Percentiles rank a stretch among this genome's conserved stretches.
Evolutionary conservation across 116 monocot genomes (phyloP).

Genomic region (Trichopus zeylanicus): DNA sequence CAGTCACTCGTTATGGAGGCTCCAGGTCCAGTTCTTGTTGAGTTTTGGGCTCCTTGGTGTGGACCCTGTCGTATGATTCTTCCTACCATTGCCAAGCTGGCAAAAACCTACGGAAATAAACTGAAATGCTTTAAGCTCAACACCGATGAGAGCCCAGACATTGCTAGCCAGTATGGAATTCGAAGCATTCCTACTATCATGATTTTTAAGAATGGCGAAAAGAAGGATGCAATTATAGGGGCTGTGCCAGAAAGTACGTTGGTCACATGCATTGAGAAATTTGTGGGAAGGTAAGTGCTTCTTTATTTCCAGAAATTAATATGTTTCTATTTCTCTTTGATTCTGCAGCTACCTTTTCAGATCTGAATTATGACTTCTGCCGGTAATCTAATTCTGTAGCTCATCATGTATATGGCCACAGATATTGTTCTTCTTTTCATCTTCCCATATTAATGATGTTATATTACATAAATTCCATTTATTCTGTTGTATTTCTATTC

Average conservation of each 20-base stretch:
- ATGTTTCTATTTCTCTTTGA: too few relatives aligned
- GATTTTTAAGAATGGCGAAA: constrained; percentile 19
- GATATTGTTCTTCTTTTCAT: too few relatives aligned
- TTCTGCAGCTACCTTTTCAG: background rate
- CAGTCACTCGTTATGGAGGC: constrained; percentile 10
- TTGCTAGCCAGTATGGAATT: constrained; percentile 17
- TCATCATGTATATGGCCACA: too few relatives aligned
- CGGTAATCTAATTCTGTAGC: too few relatives aligned
- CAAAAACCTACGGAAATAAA: constrained; percentile 9
- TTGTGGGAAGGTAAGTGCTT: constrained; percentile 2
- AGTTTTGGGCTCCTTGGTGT: constrained; percentile 26
- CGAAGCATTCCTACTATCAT: constrained; percentile 18
- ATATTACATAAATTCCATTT: too few relatives aligned
- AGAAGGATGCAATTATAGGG: constrained; percentile 15
- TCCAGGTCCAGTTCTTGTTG: constrained; percentile 9
- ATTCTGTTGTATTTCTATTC: too few relatives aligned
- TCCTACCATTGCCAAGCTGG: constrained; percentile 6
- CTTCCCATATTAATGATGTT: too few relatives aligned
- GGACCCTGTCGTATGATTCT: constrained; percentile 16
- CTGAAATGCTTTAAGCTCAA: constrained; percentile 14
- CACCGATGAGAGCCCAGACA: constrained; percentile 10
- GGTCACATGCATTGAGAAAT: constrained; percentile 13
- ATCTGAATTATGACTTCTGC: background rate
- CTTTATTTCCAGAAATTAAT: background rate
- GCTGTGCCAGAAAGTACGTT: constrained; percentile 15